A percentile compares a stretch with the other conserved stretches of the same genome.
Conservation (phyloP, 768 basidiomycete genomes). For the Antrodiella citrinella region DNA sequence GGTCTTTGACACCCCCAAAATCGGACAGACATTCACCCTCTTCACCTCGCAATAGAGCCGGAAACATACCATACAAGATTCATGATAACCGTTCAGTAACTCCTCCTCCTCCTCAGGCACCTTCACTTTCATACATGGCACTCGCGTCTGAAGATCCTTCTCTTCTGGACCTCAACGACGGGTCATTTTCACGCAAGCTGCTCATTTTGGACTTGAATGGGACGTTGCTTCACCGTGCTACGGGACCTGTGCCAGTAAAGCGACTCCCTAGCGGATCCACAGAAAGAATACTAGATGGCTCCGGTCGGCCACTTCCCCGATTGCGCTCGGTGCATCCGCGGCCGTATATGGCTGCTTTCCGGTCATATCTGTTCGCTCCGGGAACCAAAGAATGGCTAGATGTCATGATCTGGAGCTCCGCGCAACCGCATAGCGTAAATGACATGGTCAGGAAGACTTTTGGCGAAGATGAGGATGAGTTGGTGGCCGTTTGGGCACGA, state of each 20-base stretch:
- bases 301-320: conserved; percentile 11
- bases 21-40: not conserved
- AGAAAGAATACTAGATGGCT: not conserved
- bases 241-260: conserved; percentile 18
- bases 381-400: conserved; percentile 62
- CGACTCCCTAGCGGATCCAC: not conserved
- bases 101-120: conserved; percentile 17
- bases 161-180: conserved; percentile 17
- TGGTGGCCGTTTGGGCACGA: conserved; percentile 71
- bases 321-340: conserved; percentile 44
- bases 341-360: conserved; percentile 58
- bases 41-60: not conserved
- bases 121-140: conserved; percentile 30
- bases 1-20: not conserved
- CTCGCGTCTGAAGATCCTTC: conserved; percentile 23
- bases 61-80: not conserved
- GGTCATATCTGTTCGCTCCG: conserved; percentile 54
- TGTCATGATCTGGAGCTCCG: conserved; percentile 86
- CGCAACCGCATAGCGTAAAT: conserved; percentile 69
- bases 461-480: conserved; percentile 27
- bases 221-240: conserved; percentile 56
- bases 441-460: conserved; percentile 69
- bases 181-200: conserved; percentile 40
- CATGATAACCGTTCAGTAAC: conserved; percentile 7
- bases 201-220: conserved; percentile 74